Conservation (phyloP, 1,284 basidiomycete species). For the Ganoderma multipileum region DNA sequence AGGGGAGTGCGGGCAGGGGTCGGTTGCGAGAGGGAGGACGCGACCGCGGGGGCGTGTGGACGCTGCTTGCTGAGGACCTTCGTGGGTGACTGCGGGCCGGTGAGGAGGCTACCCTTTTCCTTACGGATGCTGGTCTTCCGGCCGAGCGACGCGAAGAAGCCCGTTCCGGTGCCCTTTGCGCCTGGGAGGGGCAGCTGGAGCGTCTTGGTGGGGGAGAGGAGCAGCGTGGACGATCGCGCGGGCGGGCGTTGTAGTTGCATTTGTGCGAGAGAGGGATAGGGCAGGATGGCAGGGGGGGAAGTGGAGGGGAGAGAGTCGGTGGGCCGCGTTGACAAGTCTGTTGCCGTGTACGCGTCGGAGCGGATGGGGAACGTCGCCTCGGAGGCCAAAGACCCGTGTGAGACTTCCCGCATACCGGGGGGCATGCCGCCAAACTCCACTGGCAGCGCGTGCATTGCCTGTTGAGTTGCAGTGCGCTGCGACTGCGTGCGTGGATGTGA, state of each 20-base stretch:
- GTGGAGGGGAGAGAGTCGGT: conserved; percentile 54
- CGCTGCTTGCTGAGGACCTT: conserved; percentile 52
- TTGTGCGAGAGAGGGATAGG: conserved; percentile 71
- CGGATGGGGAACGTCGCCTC: conserved; percentile 81
- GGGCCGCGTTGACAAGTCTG: conserved; percentile 65
- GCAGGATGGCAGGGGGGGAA: conserved; percentile 68
- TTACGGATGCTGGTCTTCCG: conserved; percentile 68
- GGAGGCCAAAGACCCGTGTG: conserved; percentile 73
- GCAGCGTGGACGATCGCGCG: conserved; percentile 36
- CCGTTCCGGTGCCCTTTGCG: conserved; percentile 50
- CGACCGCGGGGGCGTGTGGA: conserved; percentile 41
- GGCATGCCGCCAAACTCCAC: conserved; percentile 28
- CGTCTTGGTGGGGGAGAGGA: conserved; percentile 43
- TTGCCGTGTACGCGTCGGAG: conserved; percentile 76
- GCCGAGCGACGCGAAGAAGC: conserved; percentile 79
- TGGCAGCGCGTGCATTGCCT: conserved; percentile 27
- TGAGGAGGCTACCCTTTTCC: conserved; percentile 36
- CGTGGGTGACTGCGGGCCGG: conserved; percentile 41
- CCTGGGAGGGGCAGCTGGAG: conserved; percentile 39
- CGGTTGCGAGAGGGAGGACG: conserved; percentile 35
- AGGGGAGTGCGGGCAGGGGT: conserved; percentile 40
- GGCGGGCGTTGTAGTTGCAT: conserved; percentile 33
- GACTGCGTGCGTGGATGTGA: conserved; percentile 23
- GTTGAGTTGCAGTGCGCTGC: conserved; percentile 23
- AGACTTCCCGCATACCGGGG: conserved; percentile 66